Percentiles rank a stretch among this genome's conserved stretches.
These are phyloP conservation scores for Colletotrichum liaoningense DNA, from an alignment of 2,329 filamentous ascomycete genomes.

Conservation along the genomic window DNA sequence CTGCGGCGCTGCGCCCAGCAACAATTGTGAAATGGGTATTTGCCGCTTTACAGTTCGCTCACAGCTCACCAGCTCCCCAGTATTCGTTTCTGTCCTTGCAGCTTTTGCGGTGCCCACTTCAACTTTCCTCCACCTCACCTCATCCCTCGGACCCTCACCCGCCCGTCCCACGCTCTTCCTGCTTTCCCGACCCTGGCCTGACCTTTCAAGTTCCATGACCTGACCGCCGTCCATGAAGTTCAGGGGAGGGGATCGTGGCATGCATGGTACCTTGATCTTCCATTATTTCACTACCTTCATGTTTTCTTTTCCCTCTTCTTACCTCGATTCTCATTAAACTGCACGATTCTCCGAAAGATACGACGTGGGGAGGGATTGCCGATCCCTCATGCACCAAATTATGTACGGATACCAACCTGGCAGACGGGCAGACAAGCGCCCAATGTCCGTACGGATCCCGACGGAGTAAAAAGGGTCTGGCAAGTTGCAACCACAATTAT, in stretches of 20 bases:
- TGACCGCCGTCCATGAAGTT: neutral
- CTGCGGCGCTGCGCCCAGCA: neutral
- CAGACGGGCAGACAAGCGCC: neutral
- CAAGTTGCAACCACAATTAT: no score
- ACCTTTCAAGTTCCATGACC: neutral
- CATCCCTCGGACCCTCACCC: no score
- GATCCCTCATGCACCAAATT: neutral
- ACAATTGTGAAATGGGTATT: neutral
- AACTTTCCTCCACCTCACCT: neutral
- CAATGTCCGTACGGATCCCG: neutral
- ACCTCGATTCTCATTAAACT: neutral
- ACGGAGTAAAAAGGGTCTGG: neutral
- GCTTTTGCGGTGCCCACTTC: neutral
- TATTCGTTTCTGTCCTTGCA: neutral
- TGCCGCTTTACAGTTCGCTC: neutral
- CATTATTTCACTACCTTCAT: neutral
- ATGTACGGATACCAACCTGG: neutral
- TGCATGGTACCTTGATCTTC: neutral
- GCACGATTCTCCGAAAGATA: neutral
- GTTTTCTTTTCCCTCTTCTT: neutral
- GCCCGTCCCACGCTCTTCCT: neutral
- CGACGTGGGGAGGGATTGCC: neutral
- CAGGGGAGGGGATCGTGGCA: neutral
- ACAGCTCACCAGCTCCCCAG: slow-evolving; percentile 1
- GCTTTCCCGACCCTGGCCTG: neutral